phyloP scores from a whole-genome alignment of 1,284 basidiomycete species.

The Ceratobasidium papillatum region DNA sequence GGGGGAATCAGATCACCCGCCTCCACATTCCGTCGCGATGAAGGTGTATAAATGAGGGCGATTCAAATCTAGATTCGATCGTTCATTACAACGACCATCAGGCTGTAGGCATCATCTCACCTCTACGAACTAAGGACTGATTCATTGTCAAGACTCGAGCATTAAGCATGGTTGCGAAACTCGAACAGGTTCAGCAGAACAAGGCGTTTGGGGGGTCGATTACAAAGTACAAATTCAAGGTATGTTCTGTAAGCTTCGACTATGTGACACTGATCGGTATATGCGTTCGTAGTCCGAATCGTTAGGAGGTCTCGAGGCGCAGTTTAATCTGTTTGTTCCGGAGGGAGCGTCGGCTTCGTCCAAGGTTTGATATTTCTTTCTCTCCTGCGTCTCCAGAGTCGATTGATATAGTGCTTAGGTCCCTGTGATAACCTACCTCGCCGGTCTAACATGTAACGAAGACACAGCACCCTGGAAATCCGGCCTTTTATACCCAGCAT shows the following conservation, averaged over 20 bases:
- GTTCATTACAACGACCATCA: constrained; percentile 2
- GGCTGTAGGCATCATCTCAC: not conserved
- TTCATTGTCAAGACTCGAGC: not conserved
- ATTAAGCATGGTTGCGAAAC: constrained; percentile 29
- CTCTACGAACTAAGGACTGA: too few species aligned
- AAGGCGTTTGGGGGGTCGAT: constrained; percentile 82
- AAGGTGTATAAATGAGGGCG: constrained; percentile 14
- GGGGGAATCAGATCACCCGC: constrained; percentile 37
- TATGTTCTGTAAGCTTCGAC: too few species aligned
- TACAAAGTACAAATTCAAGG: constrained; percentile 88
- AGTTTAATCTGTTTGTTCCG: constrained; percentile 93
- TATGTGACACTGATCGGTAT: not conserved
- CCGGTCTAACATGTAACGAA: constrained; percentile 95
- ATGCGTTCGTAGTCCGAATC: constrained; percentile 61
- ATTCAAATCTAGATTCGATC: not conserved
- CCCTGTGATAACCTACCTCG: constrained; percentile 89
- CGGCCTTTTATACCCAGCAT: constrained; percentile 80
- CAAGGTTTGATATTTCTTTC: not conserved
- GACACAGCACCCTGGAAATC: constrained; percentile 97
- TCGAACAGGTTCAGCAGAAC: constrained; percentile 69
- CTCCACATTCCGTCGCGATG: constrained; percentile 23
- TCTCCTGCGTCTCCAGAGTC: not conserved
- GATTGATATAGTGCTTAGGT: constrained; percentile 58
- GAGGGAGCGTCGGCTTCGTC: constrained; percentile 56
- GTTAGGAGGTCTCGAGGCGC: constrained; percentile 80